Evolutionary conservation across 805 yeast species (phyloP).

Genomic region (Spathaspora sp.): DNA sequence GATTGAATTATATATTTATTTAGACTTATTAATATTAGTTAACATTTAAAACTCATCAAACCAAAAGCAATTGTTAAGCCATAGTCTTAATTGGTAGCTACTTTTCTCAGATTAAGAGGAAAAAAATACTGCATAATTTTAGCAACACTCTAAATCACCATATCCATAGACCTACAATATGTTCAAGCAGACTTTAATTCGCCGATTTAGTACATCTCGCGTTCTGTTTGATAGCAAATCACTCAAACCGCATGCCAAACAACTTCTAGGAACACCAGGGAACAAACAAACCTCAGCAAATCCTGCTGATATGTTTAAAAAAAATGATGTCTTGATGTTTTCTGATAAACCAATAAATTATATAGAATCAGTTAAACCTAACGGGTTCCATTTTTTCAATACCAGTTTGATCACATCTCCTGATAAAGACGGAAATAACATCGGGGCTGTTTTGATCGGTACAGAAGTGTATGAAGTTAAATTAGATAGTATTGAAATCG

Average conservation of each 20-base stretch:
- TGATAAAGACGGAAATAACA: conserved; percentile 29
- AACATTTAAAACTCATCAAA: background rate
- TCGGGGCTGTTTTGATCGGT: conserved; percentile 49
- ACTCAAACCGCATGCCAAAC: conserved; percentile 1
- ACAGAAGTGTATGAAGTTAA: conserved; percentile 63
- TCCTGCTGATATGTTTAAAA: conserved; percentile 42
- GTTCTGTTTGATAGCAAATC: conserved; percentile 8
- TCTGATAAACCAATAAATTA: conserved; percentile 41
- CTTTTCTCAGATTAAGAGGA: background rate
- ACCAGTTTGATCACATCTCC: conserved; percentile 47
- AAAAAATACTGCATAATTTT: background rate
- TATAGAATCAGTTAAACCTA: conserved; percentile 41
- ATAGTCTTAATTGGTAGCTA: background rate
- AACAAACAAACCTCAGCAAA: conserved; percentile 36
- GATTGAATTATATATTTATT: background rate
- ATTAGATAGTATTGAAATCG: conserved; percentile 37
- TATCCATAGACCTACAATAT: background rate
- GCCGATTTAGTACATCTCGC: background rate
- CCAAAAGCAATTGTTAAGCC: background rate
- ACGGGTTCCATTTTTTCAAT: conserved; percentile 60
- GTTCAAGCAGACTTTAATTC: background rate
- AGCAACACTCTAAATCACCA: background rate
- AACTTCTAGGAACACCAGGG: conserved; percentile 25
- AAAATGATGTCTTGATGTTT: conserved; percentile 40
- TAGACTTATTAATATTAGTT: background rate